Conservation (phyloP, 192 early-diverging fungal genomes). For the Entomortierella beljakovae region DNA sequence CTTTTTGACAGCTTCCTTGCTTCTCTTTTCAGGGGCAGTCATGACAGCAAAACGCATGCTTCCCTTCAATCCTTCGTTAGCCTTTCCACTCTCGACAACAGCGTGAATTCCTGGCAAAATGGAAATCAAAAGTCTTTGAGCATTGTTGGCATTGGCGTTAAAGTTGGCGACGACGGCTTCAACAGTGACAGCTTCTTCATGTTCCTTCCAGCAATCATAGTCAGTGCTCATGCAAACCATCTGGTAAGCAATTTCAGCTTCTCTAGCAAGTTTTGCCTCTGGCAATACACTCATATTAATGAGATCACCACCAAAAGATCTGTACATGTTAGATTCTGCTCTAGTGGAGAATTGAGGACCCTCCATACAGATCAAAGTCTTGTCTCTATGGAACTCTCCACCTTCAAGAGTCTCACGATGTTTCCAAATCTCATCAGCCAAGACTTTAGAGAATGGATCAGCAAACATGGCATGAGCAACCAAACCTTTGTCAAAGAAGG, state of each 20-base stretch:
- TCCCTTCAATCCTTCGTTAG: conserved; percentile 75
- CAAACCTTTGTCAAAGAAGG: conserved; percentile 94
- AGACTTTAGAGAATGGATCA: conserved; percentile 87
- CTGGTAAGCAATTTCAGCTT: conserved; percentile 98
- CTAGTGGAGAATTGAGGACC: conserved; percentile 98
- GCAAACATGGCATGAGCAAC: conserved; percentile 94
- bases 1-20: conserved; percentile 76
- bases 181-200: conserved; percentile 86
- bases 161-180: conserved; percentile 90
- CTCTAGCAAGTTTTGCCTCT: conserved; percentile 96
- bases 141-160: conserved; percentile 85
- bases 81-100: conserved; percentile 65
- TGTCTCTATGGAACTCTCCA: conserved; percentile 79
- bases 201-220: conserved; percentile 92
- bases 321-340: conserved; percentile 97
- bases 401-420: conserved; percentile 57
- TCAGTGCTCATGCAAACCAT: conserved; percentile 99
- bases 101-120: conserved; percentile 83
- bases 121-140: conserved; percentile 80
- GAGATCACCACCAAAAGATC: conserved; percentile 90
- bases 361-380: conserved; percentile 97
- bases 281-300: conserved; percentile 99
- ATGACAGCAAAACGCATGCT: conserved; percentile 88
- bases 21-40: conserved; percentile 81
- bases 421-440: conserved; percentile 78